Evolutionary conservation across 1,139 yeast species (phyloP).

Genomic region (Hanseniaspora gamundiae): DNA sequence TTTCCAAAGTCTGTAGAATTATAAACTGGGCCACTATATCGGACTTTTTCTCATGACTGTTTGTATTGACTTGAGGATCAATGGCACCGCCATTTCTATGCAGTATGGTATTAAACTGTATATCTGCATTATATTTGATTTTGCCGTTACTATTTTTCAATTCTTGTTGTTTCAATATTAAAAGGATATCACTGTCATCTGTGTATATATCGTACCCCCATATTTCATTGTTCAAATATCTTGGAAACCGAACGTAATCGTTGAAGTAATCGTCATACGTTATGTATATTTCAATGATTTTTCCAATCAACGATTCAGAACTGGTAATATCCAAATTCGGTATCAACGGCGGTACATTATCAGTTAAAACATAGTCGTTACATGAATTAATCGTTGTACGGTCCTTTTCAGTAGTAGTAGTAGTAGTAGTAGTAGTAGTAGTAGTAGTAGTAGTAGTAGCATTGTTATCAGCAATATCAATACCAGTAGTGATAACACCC

Average conservation of each 20-base stretch:
- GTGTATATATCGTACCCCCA: constrained; percentile 95
- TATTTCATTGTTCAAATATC: constrained; percentile 37
- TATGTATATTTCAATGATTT: constrained; percentile 24
- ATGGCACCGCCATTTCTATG: constrained; percentile 1
- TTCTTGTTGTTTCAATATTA: constrained; percentile 67
- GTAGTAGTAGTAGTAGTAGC: too few relatives aligned
- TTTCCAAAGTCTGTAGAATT: constrained; percentile 48
- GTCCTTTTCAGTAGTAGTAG: too few relatives aligned
- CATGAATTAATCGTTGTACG: too few relatives aligned
- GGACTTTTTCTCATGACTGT: not conserved
- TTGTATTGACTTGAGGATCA: constrained; percentile 7
- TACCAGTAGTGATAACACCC: constrained; percentile 10
- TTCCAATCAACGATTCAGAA: constrained; percentile 12
- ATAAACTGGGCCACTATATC: constrained; percentile 58
- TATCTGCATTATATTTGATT: not conserved
- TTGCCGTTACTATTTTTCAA: constrained; percentile 35
- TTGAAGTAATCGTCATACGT: constrained; percentile 14
- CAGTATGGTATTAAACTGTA: not conserved
- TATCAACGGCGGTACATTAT: not conserved
- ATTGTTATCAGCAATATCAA: too few relatives aligned
- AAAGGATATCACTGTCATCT: constrained; percentile 79
- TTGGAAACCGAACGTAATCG: constrained; percentile 10
- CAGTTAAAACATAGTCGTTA: not conserved
- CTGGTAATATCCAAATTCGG: not conserved
- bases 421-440: too few relatives aligned